Conservation (phyloP, 169 alveolate species). For the Haemoproteus tartakovskyi region DNA sequence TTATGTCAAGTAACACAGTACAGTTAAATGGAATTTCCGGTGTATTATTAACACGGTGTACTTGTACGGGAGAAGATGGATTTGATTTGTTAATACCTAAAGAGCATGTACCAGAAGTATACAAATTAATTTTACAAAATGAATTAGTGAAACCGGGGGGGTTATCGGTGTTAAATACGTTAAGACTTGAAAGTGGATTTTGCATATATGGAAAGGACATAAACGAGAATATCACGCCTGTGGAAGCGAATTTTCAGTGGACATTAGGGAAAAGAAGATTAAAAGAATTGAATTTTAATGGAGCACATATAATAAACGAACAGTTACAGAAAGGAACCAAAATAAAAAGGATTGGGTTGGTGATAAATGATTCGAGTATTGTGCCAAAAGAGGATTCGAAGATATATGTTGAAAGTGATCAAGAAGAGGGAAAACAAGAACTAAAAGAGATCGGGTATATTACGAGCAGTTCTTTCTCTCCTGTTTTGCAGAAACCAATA, state of each 20-base stretch:
- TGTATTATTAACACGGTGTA: conserved; percentile 41
- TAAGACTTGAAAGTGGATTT: conserved; percentile 66
- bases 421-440: neutral
- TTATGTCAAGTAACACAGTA: conserved; percentile 45
- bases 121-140: conserved; percentile 28
- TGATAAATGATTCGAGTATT: conserved; percentile 20
- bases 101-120: conserved; percentile 16
- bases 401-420: conserved; percentile 29
- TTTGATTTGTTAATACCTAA: conserved; percentile 55
- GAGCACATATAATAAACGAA: conserved; percentile 47
- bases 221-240: conserved; percentile 51
- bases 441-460: conserved; percentile 46
- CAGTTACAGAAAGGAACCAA: conserved; percentile 59
- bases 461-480: conserved; percentile 58
- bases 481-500: conserved; percentile 54
- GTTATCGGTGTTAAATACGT: conserved; percentile 45
- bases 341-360: conserved; percentile 47
- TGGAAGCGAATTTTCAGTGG: conserved; percentile 66
- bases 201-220: conserved; percentile 65
- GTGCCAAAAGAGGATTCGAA: conserved; percentile 61
- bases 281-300: conserved; percentile 60
- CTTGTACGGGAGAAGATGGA: conserved; percentile 69
- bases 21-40: conserved; percentile 22
- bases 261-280: conserved; percentile 47
- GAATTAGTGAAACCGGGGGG: conserved; percentile 66